Evolutionary conservation across 2,329 filamentous ascomycete genomes (phyloP).

Genomic region (Didymella glomerata): DNA sequence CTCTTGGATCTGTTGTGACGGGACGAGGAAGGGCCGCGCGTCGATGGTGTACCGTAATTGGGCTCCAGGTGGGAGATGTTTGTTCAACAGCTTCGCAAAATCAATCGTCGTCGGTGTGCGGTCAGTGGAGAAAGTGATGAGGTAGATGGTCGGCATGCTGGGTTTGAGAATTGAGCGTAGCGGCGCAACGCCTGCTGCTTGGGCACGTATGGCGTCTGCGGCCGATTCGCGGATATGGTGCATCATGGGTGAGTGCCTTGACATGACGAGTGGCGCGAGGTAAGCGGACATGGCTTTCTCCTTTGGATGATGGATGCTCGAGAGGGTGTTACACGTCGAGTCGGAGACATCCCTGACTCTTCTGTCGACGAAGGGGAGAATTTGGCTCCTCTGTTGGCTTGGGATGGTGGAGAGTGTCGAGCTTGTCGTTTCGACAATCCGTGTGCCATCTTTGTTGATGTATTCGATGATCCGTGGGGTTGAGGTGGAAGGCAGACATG

Average conservation of each 20-base stretch:
- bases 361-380: not conserved
- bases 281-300: not conserved
- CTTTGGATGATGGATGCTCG: not conserved
- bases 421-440: not conserved
- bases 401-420: not conserved
- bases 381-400: not conserved
- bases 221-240: slow-evolving; percentile 2
- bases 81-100: slow-evolving; percentile 20
- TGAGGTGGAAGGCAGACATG: not conserved
- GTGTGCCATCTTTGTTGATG: not conserved
- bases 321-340: not conserved
- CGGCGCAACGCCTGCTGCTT: not conserved
- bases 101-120: slow-evolving; percentile 11
- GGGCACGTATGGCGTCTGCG: not conserved
- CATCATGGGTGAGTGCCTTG: slow-evolving; percentile 1
- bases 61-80: slow-evolving; percentile 27
- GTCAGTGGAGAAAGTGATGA: slow-evolving; percentile 33
- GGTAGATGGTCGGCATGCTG: slow-evolving; percentile 34
- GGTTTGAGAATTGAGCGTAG: slow-evolving; percentile 3
- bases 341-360: not conserved
- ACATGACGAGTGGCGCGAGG: not conserved
- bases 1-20: slow-evolving; percentile 25
- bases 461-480: not conserved
- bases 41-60: slow-evolving; percentile 40
- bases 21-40: slow-evolving; percentile 25